Conservation (phyloP, 768 basidiomycete species). For the Suillus alpinus region DNA sequence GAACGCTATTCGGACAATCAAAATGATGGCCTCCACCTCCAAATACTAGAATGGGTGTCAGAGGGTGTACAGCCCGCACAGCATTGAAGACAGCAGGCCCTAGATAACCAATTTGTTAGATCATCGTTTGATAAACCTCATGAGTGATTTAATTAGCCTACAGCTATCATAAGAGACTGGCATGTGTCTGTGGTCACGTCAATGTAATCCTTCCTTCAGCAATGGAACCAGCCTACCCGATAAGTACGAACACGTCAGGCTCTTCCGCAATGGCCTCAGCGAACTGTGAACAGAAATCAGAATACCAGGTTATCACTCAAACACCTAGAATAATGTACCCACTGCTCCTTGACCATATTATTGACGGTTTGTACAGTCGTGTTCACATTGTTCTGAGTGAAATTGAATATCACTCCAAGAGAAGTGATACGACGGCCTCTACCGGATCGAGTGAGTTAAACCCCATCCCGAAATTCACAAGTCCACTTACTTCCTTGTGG, state of each 20-base stretch:
- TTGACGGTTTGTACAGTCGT: slow-evolving; percentile 73
- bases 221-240: slow-evolving; percentile 46
- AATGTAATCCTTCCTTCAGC: too few species aligned
- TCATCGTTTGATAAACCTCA: neutral
- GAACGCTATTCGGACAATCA: too few species aligned
- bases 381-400: slow-evolving; percentile 64
- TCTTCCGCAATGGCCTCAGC: slow-evolving; percentile 62
- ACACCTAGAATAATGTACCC: slow-evolving; percentile 42
- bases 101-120: too few species aligned
- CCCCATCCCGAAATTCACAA: neutral
- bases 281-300: slow-evolving; percentile 47
- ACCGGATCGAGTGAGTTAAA: neutral
- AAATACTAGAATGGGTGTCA: too few species aligned
- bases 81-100: too few species aligned
- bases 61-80: too few species aligned
- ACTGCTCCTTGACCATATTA: slow-evolving; percentile 76
- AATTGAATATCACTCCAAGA: slow-evolving; percentile 77
- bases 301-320: neutral
- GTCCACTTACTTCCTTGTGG: slow-evolving; percentile 59
- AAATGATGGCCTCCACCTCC: too few species aligned
- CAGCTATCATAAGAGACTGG: slow-evolving; percentile 70
- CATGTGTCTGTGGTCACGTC: slow-evolving; percentile 64
- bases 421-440: slow-evolving; percentile 74
- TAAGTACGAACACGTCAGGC: slow-evolving; percentile 80
- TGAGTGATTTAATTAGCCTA: slow-evolving; percentile 21